Conservation (phyloP, 129 eudicot species). For the Artemisia tridentata region DNA sequence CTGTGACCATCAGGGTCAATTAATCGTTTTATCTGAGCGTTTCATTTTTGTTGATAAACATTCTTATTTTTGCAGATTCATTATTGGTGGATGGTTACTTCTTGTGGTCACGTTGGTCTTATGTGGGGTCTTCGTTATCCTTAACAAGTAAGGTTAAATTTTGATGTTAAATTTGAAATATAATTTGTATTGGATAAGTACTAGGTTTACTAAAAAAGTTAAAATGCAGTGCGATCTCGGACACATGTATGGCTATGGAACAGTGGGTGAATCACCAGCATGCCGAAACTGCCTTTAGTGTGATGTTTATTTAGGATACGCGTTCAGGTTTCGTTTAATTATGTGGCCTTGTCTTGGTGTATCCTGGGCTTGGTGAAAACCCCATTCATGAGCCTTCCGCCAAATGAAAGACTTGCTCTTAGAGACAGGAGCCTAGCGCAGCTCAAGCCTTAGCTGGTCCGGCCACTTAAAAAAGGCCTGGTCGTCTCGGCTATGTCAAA, state of each 20-base stretch:
- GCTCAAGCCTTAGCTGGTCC: too few species aligned
- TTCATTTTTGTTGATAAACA: conserved; percentile 19
- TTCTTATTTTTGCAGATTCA: conserved; percentile 59
- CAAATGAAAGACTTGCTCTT: too few species aligned
- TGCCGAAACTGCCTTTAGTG: conserved; percentile 98
- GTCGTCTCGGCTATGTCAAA: too few species aligned
- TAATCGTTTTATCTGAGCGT: neutral
- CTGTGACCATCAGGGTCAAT: too few species aligned
- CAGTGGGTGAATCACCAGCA: conserved; percentile 89
- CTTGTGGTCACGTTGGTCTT: conserved; percentile 84
- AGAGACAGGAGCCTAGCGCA: too few species aligned
- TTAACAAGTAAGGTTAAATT: conserved; percentile 63
- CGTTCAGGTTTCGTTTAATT: too few species aligned
- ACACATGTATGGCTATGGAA: conserved; percentile 90
- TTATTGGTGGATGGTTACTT: conserved; percentile 94
- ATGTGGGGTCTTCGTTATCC: conserved; percentile 81
- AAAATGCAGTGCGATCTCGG: conserved; percentile 67
- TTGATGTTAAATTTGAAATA: neutral
- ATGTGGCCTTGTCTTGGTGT: too few species aligned
- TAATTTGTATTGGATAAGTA: neutral
- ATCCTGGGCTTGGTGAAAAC: too few species aligned
- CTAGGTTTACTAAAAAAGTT: neutral
- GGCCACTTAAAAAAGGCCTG: too few species aligned
- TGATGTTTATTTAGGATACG: too few species aligned
- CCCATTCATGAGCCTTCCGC: too few species aligned